phyloP scores from a whole-genome alignment of 345 rosid species.

The Ceriops zippeliana region DNA sequence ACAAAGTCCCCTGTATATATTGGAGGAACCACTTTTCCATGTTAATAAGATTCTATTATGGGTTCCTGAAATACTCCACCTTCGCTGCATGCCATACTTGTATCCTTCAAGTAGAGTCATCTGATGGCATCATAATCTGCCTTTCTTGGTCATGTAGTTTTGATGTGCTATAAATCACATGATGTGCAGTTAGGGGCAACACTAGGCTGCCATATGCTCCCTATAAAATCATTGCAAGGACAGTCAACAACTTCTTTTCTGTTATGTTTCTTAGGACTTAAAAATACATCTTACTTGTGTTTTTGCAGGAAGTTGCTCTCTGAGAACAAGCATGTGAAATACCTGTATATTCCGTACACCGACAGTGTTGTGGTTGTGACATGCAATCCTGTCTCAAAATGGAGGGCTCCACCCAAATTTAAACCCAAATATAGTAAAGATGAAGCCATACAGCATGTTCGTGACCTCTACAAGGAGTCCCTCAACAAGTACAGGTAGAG shows the following conservation, averaged over 20 bases:
- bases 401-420: slow-evolving; percentile 79
- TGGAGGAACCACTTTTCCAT: too few relatives aligned
- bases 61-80: too few relatives aligned
- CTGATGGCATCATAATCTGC: background rate
- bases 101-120: background rate
- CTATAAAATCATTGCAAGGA: background rate
- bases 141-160: slow-evolving; percentile 1
- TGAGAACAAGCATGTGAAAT: slow-evolving; percentile 93
- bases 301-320: slow-evolving; percentile 68
- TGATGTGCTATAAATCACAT: background rate
- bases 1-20: too few relatives aligned
- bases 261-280: slow-evolving; percentile 4
- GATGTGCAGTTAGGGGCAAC: background rate
- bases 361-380: slow-evolving; percentile 86
- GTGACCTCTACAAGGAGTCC: slow-evolving; percentile 71
- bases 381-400: slow-evolving; percentile 85
- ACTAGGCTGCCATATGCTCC: background rate
- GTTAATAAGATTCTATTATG: too few relatives aligned
- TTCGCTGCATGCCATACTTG: background rate
- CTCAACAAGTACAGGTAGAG: slow-evolving; percentile 65
- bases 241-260: background rate
- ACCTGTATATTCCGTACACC: slow-evolving; percentile 77
- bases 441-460: slow-evolving; percentile 67
- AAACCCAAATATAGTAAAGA: slow-evolving; percentile 70
- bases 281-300: slow-evolving; percentile 6